Evolutionary conservation across 83 land plant genomes (phyloP).

Genomic region (Isoetes engelmannii): DNA sequence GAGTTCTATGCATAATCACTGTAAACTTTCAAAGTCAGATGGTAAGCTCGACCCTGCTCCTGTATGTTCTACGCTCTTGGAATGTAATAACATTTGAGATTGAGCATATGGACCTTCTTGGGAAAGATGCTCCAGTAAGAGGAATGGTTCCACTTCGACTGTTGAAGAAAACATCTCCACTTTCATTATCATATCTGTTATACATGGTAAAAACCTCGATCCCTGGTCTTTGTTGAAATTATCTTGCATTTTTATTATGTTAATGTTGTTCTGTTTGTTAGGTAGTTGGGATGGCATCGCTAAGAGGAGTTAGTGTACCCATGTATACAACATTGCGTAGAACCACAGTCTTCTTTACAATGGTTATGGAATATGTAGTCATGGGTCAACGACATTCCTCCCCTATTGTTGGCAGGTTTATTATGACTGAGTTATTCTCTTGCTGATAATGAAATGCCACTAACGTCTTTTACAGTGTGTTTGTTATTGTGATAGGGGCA

Average conservation of each 20-base stretch:
- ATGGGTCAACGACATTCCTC: constrained; percentile 62
- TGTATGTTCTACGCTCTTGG: constrained; percentile 55
- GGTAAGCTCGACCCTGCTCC: constrained; percentile 58
- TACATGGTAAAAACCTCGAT: constrained; percentile 99
- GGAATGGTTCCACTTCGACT: constrained; percentile 55
- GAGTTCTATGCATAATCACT: too few relatives aligned
- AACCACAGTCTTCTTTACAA: constrained; percentile 91
- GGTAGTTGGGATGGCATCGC: constrained; percentile 78
- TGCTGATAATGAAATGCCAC: too few relatives aligned
- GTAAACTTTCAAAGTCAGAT: constrained; percentile 49
- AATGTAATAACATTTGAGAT: constrained; percentile 58
- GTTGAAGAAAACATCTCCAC: constrained; percentile 68
- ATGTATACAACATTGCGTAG: constrained; percentile 96
- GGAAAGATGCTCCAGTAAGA: constrained; percentile 31
- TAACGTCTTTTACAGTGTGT: constrained; percentile 89
- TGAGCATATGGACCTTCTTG: constrained; percentile 27
- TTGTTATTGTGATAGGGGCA: constrained; percentile 74
- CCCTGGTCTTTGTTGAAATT: too few relatives aligned
- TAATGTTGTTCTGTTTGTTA: constrained; percentile 8
- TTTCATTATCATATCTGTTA: constrained; percentile 71
- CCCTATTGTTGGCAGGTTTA: constrained; percentile 71
- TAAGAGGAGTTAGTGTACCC: constrained; percentile 98
- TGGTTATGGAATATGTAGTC: constrained; percentile 78
- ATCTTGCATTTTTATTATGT: too few relatives aligned
- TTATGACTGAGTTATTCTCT: too few relatives aligned